These are phyloP conservation scores for Solanum clarkiae DNA, from an alignment of 257 asterid species.

Conservation along the genomic window DNA sequence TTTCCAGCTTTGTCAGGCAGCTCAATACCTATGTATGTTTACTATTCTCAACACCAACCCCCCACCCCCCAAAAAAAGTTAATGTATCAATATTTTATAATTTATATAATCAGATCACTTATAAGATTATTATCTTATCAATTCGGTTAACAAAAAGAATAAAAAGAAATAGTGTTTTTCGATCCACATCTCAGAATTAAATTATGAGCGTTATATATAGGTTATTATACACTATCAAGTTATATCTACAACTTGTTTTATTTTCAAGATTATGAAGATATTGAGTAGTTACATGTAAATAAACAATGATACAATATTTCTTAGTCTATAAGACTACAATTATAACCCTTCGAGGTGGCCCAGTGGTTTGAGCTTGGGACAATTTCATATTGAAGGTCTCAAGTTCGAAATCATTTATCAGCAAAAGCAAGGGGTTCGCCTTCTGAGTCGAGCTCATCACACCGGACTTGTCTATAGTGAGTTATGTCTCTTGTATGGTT, in stretches of 20 bases:
- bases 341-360: no score
- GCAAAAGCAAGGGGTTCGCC: no score
- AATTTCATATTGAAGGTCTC: no score
- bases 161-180: not conserved
- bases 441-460: no score
- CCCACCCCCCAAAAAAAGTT: not conserved
- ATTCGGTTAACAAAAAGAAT: not conserved
- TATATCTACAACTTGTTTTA: not conserved
- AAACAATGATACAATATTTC: no score
- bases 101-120: not conserved
- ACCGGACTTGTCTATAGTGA: no score
- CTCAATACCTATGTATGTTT: conserved; percentile 78
- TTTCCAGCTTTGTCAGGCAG: conserved; percentile 96
- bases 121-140: not conserved
- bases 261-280: not conserved
- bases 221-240: no score
- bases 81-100: not conserved
- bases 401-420: no score
- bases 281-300: not conserved
- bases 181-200: not conserved
- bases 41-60: not conserved
- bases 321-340: no score
- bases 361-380: no score
- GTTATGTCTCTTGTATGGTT: no score
- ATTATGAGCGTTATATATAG: not conserved